These are phyloP conservation scores for Ploettnerulaceae sp. DNA, from an alignment of 2,329 filamentous ascomycete species.

Conservation along the genomic window DNA sequence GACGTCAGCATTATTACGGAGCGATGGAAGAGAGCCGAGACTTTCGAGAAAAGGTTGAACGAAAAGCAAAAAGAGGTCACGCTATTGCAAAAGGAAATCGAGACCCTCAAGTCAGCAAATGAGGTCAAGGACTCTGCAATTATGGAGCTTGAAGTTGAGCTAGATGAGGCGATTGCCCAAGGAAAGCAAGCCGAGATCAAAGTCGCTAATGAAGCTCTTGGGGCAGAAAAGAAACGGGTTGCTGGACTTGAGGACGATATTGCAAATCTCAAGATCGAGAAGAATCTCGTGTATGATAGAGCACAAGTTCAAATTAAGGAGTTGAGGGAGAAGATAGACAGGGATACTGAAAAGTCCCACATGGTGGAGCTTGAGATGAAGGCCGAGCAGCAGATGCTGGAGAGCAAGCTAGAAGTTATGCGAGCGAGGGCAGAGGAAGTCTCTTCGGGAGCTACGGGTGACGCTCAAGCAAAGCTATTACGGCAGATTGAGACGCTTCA, in stretches of 20 bases:
- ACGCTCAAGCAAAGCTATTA: constrained; percentile 82
- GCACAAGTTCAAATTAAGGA: constrained; percentile 64
- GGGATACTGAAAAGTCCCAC: constrained; percentile 65
- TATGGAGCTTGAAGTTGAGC: constrained; percentile 62
- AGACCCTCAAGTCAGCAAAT: constrained; percentile 56
- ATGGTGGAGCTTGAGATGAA: constrained; percentile 72
- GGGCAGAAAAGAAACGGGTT: constrained; percentile 56
- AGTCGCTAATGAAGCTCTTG: constrained; percentile 61
- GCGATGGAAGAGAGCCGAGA: constrained; percentile 46
- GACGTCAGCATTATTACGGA: constrained; percentile 46
- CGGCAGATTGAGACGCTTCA: constrained; percentile 94
- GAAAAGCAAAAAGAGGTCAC: constrained; percentile 49
- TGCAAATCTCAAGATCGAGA: constrained; percentile 70
- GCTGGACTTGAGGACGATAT: constrained; percentile 53
- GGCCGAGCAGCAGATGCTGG: constrained; percentile 70
- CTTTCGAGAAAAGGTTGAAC: constrained; percentile 50
- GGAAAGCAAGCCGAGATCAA: constrained; percentile 63
- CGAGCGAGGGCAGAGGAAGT: constrained; percentile 83
- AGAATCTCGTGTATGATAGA: constrained; percentile 68
- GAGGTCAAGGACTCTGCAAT: constrained; percentile 61
- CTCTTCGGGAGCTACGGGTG: constrained; percentile 73
- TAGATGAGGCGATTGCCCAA: constrained; percentile 62
- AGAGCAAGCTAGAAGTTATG: constrained; percentile 86
- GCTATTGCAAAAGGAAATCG: constrained; percentile 53
- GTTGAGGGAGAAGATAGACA: constrained; percentile 66